Conservation (phyloP, 163 green algal species). For the Scenedesmus sp. region DNA sequence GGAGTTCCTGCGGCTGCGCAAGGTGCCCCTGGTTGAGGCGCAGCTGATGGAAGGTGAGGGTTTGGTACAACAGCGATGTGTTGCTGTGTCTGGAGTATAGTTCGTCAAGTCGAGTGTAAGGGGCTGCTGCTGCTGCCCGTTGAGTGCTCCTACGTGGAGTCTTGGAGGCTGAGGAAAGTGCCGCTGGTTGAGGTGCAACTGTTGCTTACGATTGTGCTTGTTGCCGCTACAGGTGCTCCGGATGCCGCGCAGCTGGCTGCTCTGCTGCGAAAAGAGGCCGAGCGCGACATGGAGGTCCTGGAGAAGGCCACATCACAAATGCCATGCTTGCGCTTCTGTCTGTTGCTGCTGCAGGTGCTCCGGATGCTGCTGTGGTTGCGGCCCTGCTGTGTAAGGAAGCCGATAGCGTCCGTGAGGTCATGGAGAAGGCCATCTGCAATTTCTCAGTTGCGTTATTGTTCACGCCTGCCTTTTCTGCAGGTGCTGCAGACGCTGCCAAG, state of each 20-base stretch:
- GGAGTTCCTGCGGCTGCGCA: slow-evolving; percentile 50
- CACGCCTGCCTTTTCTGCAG: not conserved
- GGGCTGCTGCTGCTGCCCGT: too few relatives aligned
- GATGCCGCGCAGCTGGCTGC: slow-evolving; percentile 8
- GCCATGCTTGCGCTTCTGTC: not conserved
- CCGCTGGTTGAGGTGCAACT: not conserved
- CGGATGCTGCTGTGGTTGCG: slow-evolving; percentile 17
- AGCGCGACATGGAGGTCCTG: slow-evolving; percentile 89
- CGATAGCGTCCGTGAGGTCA: slow-evolving; percentile 84
- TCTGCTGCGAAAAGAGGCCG: slow-evolving; percentile 56
- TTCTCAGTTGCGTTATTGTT: not conserved
- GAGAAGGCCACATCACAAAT: slow-evolving; percentile 66
- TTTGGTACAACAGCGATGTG: too few relatives aligned
- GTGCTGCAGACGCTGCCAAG: not conserved
- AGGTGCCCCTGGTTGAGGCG: slow-evolving; percentile 24
- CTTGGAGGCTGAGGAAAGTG: slow-evolving; percentile 42
- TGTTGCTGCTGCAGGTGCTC: not conserved
- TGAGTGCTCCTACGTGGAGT: slow-evolving; percentile 53
- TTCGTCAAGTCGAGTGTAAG: too few relatives aligned
- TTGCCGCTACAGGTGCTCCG: not conserved
- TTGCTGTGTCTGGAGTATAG: too few relatives aligned
- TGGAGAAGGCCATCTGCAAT: slow-evolving; percentile 84
- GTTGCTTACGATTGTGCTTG: too few relatives aligned
- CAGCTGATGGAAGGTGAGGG: not conserved
- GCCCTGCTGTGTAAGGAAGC: slow-evolving; percentile 54